Evolutionary conservation across 1,284 basidiomycete genomes (phyloP).

Genomic region (Cryptococcus sp.): DNA sequence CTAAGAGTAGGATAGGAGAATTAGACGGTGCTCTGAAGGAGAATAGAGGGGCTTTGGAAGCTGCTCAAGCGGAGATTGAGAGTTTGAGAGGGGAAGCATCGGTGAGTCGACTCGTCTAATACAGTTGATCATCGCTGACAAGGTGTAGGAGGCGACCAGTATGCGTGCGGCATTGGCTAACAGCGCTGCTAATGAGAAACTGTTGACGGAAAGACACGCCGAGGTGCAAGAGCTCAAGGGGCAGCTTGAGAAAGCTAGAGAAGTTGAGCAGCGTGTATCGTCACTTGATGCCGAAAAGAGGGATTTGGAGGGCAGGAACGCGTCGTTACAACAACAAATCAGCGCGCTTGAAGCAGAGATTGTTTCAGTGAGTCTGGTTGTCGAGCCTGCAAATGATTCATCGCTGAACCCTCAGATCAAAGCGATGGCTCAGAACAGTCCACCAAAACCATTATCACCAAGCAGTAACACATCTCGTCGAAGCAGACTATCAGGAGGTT

Average conservation of each 20-base stretch:
- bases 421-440: neutral
- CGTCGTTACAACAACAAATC: constrained; percentile 24
- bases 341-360: constrained; percentile 29
- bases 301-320: constrained; percentile 7
- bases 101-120: constrained; percentile 51
- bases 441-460: neutral
- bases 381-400: too few species aligned
- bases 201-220: constrained; percentile 24
- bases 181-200: constrained; percentile 28
- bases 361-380: constrained; percentile 10
- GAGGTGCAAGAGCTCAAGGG: constrained; percentile 25
- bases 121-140: constrained; percentile 8
- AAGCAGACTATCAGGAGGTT: constrained; percentile 13
- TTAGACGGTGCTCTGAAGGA: constrained; percentile 83
- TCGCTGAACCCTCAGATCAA: neutral
- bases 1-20: constrained; percentile 66
- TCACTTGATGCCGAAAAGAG: constrained; percentile 23
- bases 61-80: constrained; percentile 88
- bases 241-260: constrained; percentile 6
- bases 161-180: constrained; percentile 44
- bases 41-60: constrained; percentile 81
- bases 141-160: constrained; percentile 39
- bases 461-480: constrained; percentile 2
- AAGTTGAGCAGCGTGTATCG: constrained; percentile 21
- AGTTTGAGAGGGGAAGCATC: constrained; percentile 67